phyloP scores from a whole-genome alignment of 805 yeast genomes.

The Phaffomyces opuntiae region DNA sequence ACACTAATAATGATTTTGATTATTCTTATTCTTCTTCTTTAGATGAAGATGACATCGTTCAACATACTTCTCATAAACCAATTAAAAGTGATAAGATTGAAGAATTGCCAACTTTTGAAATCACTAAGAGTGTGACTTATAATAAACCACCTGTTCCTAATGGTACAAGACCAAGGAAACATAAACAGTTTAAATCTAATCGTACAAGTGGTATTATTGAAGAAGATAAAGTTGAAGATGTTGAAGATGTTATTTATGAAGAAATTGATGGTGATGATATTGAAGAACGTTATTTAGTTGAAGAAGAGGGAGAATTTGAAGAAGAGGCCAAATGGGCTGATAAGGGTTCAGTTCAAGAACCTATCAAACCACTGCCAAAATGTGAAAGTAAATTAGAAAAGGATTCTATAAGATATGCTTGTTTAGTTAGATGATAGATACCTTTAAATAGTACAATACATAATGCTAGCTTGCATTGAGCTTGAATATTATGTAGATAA shows the following conservation, averaged over 20 bases:
- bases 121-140: slow-evolving; percentile 1
- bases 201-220: not conserved
- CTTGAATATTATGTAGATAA: no score
- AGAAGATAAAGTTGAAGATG: not conserved
- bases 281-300: not conserved
- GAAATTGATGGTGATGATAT: slow-evolving; percentile 4
- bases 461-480: no score
- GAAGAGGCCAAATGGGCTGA: no score
- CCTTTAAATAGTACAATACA: no score
- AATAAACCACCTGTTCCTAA: not conserved
- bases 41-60: not conserved
- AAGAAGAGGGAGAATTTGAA: no score
- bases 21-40: not conserved
- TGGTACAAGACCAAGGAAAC: not conserved
- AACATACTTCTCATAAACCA: not conserved
- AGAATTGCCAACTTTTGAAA: slow-evolving; percentile 2
- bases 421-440: no score
- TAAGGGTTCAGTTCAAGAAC: no score
- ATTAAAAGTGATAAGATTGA: not conserved
- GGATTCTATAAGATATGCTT: no score
- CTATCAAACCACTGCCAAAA: no score
- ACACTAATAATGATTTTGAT: not conserved
- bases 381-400: no score
- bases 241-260: not conserved
- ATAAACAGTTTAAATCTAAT: not conserved